Conservation (phyloP, 2,329 filamentous ascomycete species). For the Colletotrichum abscissum region DNA sequence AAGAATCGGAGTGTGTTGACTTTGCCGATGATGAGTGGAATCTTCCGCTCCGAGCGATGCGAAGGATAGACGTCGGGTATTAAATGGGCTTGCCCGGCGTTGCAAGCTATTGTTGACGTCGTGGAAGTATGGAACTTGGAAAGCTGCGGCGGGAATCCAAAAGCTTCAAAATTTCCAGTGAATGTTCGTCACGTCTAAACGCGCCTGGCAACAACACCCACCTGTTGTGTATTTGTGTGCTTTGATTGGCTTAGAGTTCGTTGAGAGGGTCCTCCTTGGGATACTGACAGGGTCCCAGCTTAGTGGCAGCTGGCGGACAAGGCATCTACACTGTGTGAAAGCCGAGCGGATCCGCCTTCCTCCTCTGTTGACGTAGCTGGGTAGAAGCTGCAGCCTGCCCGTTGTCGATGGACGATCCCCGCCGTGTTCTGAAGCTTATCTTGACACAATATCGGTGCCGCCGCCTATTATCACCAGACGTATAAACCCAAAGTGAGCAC, state of each 20-base stretch:
- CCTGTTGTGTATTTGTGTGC: not conserved
- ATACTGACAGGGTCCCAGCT: slow-evolving; percentile 25
- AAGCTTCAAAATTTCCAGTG: slow-evolving; percentile 33
- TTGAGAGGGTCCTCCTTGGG: not conserved
- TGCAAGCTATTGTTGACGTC: slow-evolving; percentile 24
- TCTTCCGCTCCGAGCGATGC: not conserved
- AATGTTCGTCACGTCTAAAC: slow-evolving; percentile 53
- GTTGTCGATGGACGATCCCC: not conserved
- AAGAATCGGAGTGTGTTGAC: slow-evolving; percentile 6
- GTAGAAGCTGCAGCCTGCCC: not conserved
- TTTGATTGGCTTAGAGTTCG: not conserved
- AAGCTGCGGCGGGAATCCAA: slow-evolving; percentile 9
- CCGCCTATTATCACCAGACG: not conserved
- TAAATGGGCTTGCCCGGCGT: slow-evolving; percentile 14
- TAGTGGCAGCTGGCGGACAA: not conserved
- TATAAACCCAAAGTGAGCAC: not conserved
- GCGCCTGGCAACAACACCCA: slow-evolving; percentile 40
- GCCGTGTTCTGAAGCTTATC: not conserved
- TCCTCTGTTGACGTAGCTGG: slow-evolving; percentile 4
- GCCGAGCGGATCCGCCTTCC: not conserved
- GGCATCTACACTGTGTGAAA: slow-evolving; percentile 11
- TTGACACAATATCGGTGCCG: not conserved
- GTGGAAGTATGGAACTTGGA: slow-evolving; percentile 1
- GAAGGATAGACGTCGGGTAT: not conserved
- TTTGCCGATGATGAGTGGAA: not conserved